These are phyloP conservation scores for Biancaea sappan DNA, from an alignment of 306 rosid genomes.

Conservation along the genomic window DNA sequence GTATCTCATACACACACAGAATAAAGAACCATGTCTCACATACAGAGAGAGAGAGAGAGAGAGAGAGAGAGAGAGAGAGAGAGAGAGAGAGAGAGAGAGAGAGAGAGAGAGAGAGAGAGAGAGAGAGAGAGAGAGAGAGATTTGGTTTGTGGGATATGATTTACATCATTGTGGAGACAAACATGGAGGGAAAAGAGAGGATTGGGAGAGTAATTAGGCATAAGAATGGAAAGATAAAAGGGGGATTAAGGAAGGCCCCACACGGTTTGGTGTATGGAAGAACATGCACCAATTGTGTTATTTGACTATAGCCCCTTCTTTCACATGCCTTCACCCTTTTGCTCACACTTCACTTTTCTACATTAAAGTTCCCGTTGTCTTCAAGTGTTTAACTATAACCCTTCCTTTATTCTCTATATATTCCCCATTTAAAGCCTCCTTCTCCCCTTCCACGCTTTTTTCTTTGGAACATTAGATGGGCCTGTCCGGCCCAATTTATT, in stretches of 20 bases:
- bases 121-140: too few species aligned
- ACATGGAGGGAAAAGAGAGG: background rate
- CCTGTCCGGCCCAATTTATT: too few species aligned
- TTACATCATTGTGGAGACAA: constrained; percentile 35
- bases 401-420: background rate
- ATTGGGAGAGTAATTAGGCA: background rate
- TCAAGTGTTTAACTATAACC: too few species aligned
- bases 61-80: too few species aligned
- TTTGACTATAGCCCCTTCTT: constrained; percentile 35
- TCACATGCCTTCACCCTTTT: constrained; percentile 51
- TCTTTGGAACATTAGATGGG: too few species aligned
- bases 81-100: too few species aligned
- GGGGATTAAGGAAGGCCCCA: constrained; percentile 39
- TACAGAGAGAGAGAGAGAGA: too few species aligned
- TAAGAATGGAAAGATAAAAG: constrained; percentile 26
- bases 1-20: too few species aligned
- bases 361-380: constrained; percentile 30
- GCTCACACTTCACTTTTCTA: constrained; percentile 27
- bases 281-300: constrained; percentile 18
- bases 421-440: background rate
- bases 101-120: too few species aligned
- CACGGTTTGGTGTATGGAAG: constrained; percentile 40
- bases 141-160: constrained; percentile 13
- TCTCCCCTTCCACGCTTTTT: too few species aligned
- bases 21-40: too few species aligned